These are phyloP conservation scores for Ramularia collo-cygni DNA, from an alignment of 2,329 filamentous ascomycete genomes.

Conservation along the genomic window DNA sequence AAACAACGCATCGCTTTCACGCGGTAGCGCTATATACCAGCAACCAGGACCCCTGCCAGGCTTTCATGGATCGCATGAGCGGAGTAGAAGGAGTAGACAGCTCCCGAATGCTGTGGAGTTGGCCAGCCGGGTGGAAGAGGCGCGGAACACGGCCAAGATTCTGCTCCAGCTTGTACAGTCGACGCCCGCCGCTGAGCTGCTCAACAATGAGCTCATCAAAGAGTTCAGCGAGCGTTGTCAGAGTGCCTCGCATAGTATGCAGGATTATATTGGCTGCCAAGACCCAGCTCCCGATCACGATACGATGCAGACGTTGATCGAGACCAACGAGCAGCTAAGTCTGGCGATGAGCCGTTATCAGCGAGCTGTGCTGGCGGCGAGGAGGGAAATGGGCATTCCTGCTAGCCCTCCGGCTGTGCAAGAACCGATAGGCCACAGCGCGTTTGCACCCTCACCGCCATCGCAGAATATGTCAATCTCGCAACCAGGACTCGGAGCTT, in stretches of 20 bases:
- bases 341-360: slow-evolving; percentile 78
- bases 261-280: slow-evolving; percentile 74
- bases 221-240: slow-evolving; percentile 87
- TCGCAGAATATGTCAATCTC: background rate
- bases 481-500: no score
- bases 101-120: slow-evolving; percentile 69
- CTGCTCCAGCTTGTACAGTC: slow-evolving; percentile 88
- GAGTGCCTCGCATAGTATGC: slow-evolving; percentile 71
- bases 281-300: slow-evolving; percentile 82
- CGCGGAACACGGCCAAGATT: slow-evolving; percentile 80
- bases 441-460: slow-evolving; percentile 10
- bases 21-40: slow-evolving; percentile 2
- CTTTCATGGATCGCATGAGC: slow-evolving; percentile 2
- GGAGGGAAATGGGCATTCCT: slow-evolving; percentile 36
- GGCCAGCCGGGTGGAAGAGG: slow-evolving; percentile 78
- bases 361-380: slow-evolving; percentile 60
- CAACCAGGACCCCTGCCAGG: no score
- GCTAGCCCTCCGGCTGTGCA: slow-evolving; percentile 18
- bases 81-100: slow-evolving; percentile 5
- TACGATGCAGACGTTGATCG: slow-evolving; percentile 87
- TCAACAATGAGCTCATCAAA: slow-evolving; percentile 78
- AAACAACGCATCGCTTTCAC: slow-evolving; percentile 16
- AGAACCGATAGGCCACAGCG: slow-evolving; percentile 7
- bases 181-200: slow-evolving; percentile 67
- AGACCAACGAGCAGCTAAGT: slow-evolving; percentile 87